Base-by-base conservation (phyloP, 2,329 filamentous ascomycete species). In the Coniochaeta prunicola region DNA sequence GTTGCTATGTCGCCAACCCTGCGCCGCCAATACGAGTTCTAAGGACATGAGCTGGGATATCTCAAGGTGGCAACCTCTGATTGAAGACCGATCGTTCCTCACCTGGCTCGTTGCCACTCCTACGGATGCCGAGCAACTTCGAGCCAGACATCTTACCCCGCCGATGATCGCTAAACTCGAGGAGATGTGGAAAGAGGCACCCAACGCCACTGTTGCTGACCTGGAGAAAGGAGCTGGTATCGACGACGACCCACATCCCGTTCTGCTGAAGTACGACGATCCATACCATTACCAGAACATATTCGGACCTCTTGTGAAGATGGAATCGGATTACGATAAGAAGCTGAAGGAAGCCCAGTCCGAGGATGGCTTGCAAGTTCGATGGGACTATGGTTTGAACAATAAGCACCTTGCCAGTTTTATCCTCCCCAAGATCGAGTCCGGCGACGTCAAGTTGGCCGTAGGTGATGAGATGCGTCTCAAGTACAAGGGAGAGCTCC, bases 1-100 rank as follows among this genome's bases (percentile, higher is more conserved):
- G 26, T 85, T 99, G 50, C 83, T 99, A 38, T 99, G 94, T 73
- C 92, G 94, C 61, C 94, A 97, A 74, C 94, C 94, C 53, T 99
- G 94, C 73, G 94, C 93, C 34, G 89, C 94, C 30, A 93, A 90
- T 76, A 90, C 92, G 1, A 97, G 94, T 34, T 93, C 91, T 64
- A 99, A 99, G 76, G 94, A 99, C 69, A 97, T 99, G 92, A 99
- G 94, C 73, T 99, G 94, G 94, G 94, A 99, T 72, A 96, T 92
- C 6, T 96, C 93, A 28, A 87, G 92, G 70, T 99, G 94, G 94
- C 92, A 97, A 72, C 94, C 94, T 13, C 80, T 99, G 60, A 97
- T 99, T 64, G 92, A 97, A 73, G 94, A 99, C 70, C 91, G 94
- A 56, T 94, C 92, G 17, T 99, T 99, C 71, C 76, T 99, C 38